A percentile compares a stretch with the other conserved stretches of the same genome.
Conservation (phyloP, 2,329 filamentous ascomycete species). For the Fragosphaeria purpurea region DNA sequence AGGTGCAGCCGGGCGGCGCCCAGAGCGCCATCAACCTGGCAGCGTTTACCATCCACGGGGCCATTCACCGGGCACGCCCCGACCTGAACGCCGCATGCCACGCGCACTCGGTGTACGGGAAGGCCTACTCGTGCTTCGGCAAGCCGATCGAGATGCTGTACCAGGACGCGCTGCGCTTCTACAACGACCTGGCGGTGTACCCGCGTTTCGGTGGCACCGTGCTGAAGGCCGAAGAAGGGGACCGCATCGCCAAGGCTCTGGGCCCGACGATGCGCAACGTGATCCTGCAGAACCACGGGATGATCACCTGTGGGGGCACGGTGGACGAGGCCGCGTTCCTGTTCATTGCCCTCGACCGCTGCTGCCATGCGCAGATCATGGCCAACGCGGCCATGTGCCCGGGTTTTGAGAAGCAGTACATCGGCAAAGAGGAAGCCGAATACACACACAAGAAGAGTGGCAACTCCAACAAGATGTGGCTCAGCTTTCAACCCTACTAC, state of each 20-base stretch:
- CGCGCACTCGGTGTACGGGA: slow-evolving; percentile 43
- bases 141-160: slow-evolving; percentile 50
- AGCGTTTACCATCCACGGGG: slow-evolving; percentile 49
- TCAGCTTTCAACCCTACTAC: too few relatives aligned
- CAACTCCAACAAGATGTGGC: too few relatives aligned
- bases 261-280: slow-evolving; percentile 37
- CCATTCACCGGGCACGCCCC: slow-evolving; percentile 44
- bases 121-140: slow-evolving; percentile 47
- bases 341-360: slow-evolving; percentile 53
- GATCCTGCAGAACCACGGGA: slow-evolving; percentile 51
- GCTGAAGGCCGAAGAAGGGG: slow-evolving; percentile 44
- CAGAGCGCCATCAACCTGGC: slow-evolving; percentile 39
- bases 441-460: slow-evolving; percentile 9
- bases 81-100: slow-evolving; percentile 50
- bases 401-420: slow-evolving; percentile 15
- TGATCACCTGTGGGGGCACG: slow-evolving; percentile 48
- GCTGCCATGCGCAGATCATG: slow-evolving; percentile 54
- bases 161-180: slow-evolving; percentile 45
- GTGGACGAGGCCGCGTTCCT: slow-evolving; percentile 55
- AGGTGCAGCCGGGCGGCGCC: slow-evolving; percentile 43
- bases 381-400: slow-evolving; percentile 39
- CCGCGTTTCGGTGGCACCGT: slow-evolving; percentile 51
- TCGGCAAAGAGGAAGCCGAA: slow-evolving; percentile 26
- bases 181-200: slow-evolving; percentile 47
- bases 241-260: slow-evolving; percentile 34